phyloP scores from a whole-genome alignment of 345 rosid genomes.

The Syzygium aqueum region DNA sequence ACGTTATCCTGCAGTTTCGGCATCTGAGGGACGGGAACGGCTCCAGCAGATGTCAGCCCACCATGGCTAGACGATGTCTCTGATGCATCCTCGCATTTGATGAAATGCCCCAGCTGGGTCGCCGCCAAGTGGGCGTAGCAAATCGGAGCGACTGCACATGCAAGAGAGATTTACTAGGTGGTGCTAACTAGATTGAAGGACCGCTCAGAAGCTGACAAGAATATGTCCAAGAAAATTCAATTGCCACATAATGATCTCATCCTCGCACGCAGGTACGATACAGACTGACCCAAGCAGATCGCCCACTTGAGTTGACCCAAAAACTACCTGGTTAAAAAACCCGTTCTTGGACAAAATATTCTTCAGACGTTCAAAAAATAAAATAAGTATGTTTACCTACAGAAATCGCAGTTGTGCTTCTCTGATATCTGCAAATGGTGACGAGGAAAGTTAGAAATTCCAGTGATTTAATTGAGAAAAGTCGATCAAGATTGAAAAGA shows the following conservation, averaged over 20 bases:
- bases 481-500: neutral
- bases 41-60: constrained; percentile 33
- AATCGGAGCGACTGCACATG: constrained; percentile 45
- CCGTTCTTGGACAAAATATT: neutral
- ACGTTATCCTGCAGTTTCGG: constrained; percentile 42
- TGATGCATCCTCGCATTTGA: constrained; percentile 46
- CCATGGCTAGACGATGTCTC: constrained; percentile 59
- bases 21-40: constrained; percentile 42
- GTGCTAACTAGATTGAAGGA: neutral
- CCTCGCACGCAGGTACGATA: neutral
- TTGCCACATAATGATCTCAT: neutral
- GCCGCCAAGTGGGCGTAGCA: constrained; percentile 64
- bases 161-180: neutral
- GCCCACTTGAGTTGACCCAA: neutral
- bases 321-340: neutral
- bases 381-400: constrained; percentile 30
- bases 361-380: neutral
- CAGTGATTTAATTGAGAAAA: neutral
- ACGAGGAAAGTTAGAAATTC: neutral
- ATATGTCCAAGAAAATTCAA: neutral
- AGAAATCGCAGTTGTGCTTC: constrained; percentile 88
- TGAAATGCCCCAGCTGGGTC: constrained; percentile 30
- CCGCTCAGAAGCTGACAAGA: neutral
- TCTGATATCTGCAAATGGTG: constrained; percentile 51
- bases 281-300: neutral